Evolutionary conservation across 73 alveolate genomes (phyloP).

Genomic region (Paraurostyla sp.): DNA sequence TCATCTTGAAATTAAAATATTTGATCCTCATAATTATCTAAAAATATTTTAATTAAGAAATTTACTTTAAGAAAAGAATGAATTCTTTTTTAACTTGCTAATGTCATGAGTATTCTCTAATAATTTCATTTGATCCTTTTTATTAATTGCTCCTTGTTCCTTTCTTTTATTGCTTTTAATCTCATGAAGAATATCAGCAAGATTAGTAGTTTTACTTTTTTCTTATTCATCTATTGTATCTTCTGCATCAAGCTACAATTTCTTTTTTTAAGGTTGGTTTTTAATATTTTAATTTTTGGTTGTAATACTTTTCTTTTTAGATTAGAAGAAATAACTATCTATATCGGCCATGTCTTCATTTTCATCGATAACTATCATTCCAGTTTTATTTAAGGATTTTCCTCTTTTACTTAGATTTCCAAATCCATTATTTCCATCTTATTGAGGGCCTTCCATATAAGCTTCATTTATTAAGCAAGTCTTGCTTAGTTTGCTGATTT

Average conservation of each 20-base stretch:
- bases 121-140: not conserved
- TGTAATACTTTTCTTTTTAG: not conserved
- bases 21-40: conserved; percentile 36
- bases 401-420: conserved; percentile 4
- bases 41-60: not conserved
- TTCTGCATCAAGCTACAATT: not conserved
- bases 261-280: not conserved
- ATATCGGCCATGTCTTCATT: conserved; percentile 49
- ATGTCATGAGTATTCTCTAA: conserved; percentile 48
- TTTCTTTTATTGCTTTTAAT: not conserved
- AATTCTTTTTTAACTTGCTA: conserved; percentile 28
- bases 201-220: conserved; percentile 57
- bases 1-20: not conserved
- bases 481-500: not conserved
- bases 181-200: conserved; percentile 23
- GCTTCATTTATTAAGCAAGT: conserved; percentile 4
- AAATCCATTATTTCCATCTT: not conserved
- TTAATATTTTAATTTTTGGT: not conserved
- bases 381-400: conserved; percentile 38
- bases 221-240: not conserved
- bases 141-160: not conserved
- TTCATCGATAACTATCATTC: conserved; percentile 46
- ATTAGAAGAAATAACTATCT: not conserved
- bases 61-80: conserved; percentile 58
- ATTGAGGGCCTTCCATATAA: not conserved